phyloP scores from a whole-genome alignment of 1,139 yeast genomes.

The Kluyveromyces sp. region DNA sequence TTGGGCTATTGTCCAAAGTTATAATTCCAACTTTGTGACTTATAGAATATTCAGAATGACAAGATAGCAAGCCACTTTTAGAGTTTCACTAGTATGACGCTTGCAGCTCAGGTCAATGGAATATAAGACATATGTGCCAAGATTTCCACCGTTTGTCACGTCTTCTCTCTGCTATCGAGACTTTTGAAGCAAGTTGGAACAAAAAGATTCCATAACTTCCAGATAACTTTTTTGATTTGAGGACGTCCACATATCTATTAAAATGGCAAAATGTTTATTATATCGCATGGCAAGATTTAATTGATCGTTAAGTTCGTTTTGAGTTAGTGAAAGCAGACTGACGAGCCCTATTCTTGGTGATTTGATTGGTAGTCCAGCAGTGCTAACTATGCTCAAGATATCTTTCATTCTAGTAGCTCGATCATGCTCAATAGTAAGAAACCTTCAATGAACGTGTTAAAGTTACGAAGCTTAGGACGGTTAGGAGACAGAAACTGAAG shows the following conservation, averaged over 20 bases:
- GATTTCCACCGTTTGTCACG: conserved; percentile 9
- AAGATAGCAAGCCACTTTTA: conserved; percentile 44
- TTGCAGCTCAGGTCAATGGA: conserved; percentile 31
- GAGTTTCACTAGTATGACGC: conserved; percentile 47
- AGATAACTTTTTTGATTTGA: conserved; percentile 10
- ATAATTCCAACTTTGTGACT: conserved; percentile 10
- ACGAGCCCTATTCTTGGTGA: conserved; percentile 10
- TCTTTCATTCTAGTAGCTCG: conserved; percentile 9
- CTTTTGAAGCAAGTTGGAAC: conserved; percentile 12
- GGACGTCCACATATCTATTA: conserved; percentile 12
- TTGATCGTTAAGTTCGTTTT: conserved; percentile 11
- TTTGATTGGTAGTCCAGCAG: conserved; percentile 3
- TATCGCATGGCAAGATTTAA: conserved; percentile 10
- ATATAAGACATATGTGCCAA: conserved; percentile 10
- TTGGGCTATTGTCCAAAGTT: conserved; percentile 10
- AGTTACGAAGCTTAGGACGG: conserved; percentile 10
- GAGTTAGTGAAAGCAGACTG: conserved; percentile 9
- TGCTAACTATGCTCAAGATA: conserved; percentile 2
- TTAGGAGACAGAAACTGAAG: conserved; percentile 9
- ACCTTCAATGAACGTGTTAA: conserved; percentile 13
- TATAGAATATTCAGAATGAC: conserved; percentile 26
- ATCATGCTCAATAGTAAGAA: conserved; percentile 12
- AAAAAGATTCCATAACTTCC: conserved; percentile 14
- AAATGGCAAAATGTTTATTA: conserved; percentile 9
- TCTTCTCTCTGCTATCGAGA: conserved; percentile 9